Conservation (phyloP, 441 rosid genomes). For the Pelargonium myrrhifolium region DNA sequence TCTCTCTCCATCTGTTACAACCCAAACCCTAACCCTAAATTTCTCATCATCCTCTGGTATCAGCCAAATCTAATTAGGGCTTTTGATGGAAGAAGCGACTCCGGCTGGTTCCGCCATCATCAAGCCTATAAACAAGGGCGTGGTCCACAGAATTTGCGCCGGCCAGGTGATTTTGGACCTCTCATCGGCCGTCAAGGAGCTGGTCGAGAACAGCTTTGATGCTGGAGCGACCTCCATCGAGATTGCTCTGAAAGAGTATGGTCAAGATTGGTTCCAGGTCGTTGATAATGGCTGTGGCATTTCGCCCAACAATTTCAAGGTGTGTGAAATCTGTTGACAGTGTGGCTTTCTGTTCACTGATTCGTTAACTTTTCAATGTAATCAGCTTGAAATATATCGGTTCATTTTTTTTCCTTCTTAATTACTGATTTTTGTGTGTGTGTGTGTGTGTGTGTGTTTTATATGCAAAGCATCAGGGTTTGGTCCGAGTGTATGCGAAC, state of each 20-base stretch:
- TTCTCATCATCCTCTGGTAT: not conserved
- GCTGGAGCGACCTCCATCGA: constrained; percentile 89
- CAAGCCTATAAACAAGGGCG: constrained; percentile 66
- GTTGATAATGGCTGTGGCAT: constrained; percentile 90
- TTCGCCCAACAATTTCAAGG: constrained; percentile 81
- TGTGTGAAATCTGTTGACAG: constrained; percentile 7
- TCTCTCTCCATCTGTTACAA: no score
- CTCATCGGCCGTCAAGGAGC: constrained; percentile 86
- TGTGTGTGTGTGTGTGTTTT: no score
- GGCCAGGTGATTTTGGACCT: constrained; percentile 96
- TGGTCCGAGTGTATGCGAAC: no score
- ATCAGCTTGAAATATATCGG: no score
- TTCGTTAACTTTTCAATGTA: no score
- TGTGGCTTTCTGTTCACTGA: not conserved
- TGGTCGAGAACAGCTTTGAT: constrained; percentile 90
- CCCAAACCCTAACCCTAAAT: not conserved
- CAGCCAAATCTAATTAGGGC: constrained; percentile 5
- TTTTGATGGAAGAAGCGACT: constrained; percentile 28
- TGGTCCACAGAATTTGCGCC: constrained; percentile 72
- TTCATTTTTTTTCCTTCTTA: no score
- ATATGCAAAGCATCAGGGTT: no score
- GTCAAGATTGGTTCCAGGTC: constrained; percentile 83
- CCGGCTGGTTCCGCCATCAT: constrained; percentile 35
- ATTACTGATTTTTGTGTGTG: no score
- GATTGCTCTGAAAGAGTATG: constrained; percentile 69